Conservation (phyloP, 2,329 filamentous ascomycete species). For the Clarireedia homoeocarpa region DNA sequence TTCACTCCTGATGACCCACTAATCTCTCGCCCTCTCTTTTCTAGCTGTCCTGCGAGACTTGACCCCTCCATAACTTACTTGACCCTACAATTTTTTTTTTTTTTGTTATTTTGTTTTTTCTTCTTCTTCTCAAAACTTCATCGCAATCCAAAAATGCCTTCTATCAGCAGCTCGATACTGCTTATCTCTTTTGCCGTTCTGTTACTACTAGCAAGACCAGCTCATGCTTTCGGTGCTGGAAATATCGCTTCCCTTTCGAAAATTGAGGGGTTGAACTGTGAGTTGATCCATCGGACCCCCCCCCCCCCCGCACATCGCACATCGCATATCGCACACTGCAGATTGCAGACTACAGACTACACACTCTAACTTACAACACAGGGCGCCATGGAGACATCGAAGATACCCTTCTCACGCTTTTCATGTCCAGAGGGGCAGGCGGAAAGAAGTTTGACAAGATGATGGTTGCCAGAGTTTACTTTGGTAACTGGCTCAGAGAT, state of each 20-base stretch:
- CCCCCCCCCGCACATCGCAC: too few relatives aligned
- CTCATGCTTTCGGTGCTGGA: constrained; percentile 76
- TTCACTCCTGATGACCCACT: too few relatives aligned
- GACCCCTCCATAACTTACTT: too few relatives aligned
- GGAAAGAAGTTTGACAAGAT: constrained; percentile 85
- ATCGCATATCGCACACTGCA: too few relatives aligned
- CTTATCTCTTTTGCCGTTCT: constrained; percentile 44
- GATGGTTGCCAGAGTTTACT: constrained; percentile 83
- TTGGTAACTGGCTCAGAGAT: constrained; percentile 91
- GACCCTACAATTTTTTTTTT: too few relatives aligned
- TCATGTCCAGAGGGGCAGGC: constrained; percentile 51
- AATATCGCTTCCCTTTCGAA: constrained; percentile 78
- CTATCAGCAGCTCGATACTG: constrained; percentile 21
- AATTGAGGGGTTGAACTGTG: constrained; percentile 77
- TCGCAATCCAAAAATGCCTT: constrained; percentile 21
- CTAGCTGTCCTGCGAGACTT: too few relatives aligned
- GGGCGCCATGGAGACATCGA: constrained; percentile 89
- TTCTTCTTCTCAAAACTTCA: neutral
- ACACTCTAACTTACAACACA: constrained; percentile 24
- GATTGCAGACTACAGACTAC: too few relatives aligned
- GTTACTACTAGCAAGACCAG: constrained; percentile 58
- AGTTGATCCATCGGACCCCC: constrained; percentile 23
- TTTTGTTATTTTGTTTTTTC: too few relatives aligned
- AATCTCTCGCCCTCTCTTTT: too few relatives aligned
- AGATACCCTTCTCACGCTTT: constrained; percentile 71